Percentiles rank a stretch among this genome's conserved stretches.
Evolutionary conservation across 352 stramenopile genomes (phyloP).

Genomic region (Phytophthora megakarya): DNA sequence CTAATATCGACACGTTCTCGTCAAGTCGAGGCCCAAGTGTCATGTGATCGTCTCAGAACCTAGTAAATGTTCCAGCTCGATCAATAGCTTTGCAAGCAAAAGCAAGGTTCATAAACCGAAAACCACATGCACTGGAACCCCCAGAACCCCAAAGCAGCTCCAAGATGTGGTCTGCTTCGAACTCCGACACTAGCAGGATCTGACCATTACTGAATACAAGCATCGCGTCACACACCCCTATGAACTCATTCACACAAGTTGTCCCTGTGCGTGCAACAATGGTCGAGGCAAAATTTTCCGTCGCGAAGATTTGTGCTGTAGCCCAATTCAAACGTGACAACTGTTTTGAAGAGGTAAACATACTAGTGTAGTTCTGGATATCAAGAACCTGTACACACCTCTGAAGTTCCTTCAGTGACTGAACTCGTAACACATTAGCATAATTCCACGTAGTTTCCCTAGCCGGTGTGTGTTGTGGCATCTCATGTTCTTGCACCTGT

Average conservation of each 20-base stretch:
- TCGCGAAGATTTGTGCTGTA: constrained; percentile 37
- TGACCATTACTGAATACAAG: constrained; percentile 48
- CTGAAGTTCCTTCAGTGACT: constrained; percentile 19
- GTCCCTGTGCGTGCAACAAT: background rate
- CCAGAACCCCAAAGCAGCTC: constrained; percentile 31
- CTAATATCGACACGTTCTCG: constrained; percentile 6
- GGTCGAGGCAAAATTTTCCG: constrained; percentile 53
- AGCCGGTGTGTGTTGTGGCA: background rate
- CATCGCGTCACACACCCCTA: constrained; percentile 43
- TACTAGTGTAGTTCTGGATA: constrained; percentile 8
- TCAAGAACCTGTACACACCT: background rate
- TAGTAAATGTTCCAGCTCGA: background rate
- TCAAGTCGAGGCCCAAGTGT: constrained; percentile 8
- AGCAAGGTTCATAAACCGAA: constrained; percentile 35
- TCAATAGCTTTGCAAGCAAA: constrained; percentile 28
- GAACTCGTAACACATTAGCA: constrained; percentile 11
- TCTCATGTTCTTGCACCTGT: constrained; percentile 30
- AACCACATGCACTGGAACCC: constrained; percentile 5
- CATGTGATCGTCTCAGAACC: constrained; percentile 14
- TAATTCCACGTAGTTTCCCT: constrained; percentile 28
- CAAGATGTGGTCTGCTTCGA: constrained; percentile 47
- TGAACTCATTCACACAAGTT: constrained; percentile 23
- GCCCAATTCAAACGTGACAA: constrained; percentile 37
- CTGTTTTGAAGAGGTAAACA: constrained; percentile 7
- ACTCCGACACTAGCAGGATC: constrained; percentile 45